Percentiles rank a stretch among this genome's conserved stretches.
These are phyloP conservation scores for Aspergillus quadricinctus DNA, from an alignment of 2,329 filamentous ascomycete genomes.

Conservation along the genomic window DNA sequence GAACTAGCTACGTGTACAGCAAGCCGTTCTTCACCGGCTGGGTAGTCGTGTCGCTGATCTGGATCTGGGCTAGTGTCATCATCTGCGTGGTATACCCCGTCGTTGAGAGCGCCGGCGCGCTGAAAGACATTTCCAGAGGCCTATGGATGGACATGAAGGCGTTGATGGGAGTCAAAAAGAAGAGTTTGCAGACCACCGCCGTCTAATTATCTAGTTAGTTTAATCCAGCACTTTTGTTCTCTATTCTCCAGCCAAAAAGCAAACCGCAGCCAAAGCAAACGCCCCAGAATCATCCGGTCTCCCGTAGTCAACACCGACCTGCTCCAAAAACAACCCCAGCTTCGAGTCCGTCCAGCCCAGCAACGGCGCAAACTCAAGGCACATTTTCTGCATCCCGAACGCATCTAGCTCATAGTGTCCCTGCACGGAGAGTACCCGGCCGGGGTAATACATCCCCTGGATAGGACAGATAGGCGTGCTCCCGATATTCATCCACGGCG, in stretches of 20 bases:
- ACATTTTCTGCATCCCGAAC: conserved; percentile 21
- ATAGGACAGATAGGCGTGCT: conserved; percentile 22
- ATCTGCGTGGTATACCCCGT: conserved; percentile 40
- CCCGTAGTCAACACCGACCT: background rate
- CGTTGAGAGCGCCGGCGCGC: conserved; percentile 32
- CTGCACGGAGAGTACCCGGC: conserved; percentile 28
- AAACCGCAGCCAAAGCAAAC: background rate
- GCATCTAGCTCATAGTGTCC: conserved; percentile 32
- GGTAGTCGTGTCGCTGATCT: conserved; percentile 40
- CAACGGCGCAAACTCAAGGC: conserved; percentile 19
- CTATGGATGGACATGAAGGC: conserved; percentile 14
- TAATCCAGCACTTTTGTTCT: background rate
- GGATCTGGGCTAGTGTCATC: conserved; percentile 36
- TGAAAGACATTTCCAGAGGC: conserved; percentile 22
- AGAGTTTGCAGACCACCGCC: background rate
- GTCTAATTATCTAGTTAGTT: background rate
- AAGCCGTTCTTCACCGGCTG: conserved; percentile 35
- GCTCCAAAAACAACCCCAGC: background rate
- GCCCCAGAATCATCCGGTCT: background rate
- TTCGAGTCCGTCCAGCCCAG: conserved; percentile 15
- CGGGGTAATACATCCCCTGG: conserved; percentile 27
- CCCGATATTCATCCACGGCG: conserved; percentile 28
- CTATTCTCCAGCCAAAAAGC: background rate
- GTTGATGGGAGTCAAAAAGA: background rate
- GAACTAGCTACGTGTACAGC: conserved; percentile 34